Percentiles rank a stretch among this genome's conserved stretches.
phyloP scores from a whole-genome alignment of 495 filamentous ascomycete species.

The Melanomma pulvis-pyrius region DNA sequence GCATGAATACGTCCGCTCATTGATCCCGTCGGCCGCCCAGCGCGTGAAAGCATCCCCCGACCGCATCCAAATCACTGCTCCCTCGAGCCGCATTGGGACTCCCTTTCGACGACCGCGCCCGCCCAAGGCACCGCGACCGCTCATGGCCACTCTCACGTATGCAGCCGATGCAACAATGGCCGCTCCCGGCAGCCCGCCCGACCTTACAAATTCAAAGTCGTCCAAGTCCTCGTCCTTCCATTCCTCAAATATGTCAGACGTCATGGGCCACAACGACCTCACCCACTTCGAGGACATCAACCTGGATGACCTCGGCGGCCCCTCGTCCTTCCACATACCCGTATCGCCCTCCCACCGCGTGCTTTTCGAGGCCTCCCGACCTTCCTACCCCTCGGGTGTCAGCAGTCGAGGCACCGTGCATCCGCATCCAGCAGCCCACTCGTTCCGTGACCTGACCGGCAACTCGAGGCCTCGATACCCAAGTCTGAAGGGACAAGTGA shows the following conservation, averaged over 20 bases:
- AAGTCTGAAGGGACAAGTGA: conserved; percentile 46
- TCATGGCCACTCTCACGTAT: conserved; percentile 31
- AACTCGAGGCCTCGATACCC: conserved; percentile 44
- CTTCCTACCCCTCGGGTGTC: conserved; percentile 3
- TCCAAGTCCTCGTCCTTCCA: conserved; percentile 89
- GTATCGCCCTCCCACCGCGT: conserved; percentile 36
- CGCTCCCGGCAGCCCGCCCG: conserved; percentile 77
- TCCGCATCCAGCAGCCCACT: conserved; percentile 15
- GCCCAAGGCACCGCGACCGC: conserved; percentile 19
- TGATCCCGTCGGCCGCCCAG: conserved; percentile 22
- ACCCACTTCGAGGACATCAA: conserved; percentile 93
- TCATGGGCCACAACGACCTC: conserved; percentile 42
- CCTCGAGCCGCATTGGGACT: conserved; percentile 11
- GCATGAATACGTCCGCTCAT: conserved; percentile 31
- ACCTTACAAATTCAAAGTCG: conserved; percentile 81
- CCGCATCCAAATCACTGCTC: not conserved
- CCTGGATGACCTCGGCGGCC: conserved; percentile 68
- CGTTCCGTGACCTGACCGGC: conserved; percentile 41
- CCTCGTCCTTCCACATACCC: conserved; percentile 50
- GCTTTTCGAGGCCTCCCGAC: conserved; percentile 30
- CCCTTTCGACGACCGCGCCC: not conserved
- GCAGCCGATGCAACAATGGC: conserved; percentile 28
- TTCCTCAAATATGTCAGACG: conserved; percentile 72
- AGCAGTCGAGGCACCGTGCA: conserved; percentile 12
- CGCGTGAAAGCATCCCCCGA: conserved; percentile 6